Base-by-base conservation (phyloP, 495 filamentous ascomycete species). In the Xylaria acuta region DNA sequence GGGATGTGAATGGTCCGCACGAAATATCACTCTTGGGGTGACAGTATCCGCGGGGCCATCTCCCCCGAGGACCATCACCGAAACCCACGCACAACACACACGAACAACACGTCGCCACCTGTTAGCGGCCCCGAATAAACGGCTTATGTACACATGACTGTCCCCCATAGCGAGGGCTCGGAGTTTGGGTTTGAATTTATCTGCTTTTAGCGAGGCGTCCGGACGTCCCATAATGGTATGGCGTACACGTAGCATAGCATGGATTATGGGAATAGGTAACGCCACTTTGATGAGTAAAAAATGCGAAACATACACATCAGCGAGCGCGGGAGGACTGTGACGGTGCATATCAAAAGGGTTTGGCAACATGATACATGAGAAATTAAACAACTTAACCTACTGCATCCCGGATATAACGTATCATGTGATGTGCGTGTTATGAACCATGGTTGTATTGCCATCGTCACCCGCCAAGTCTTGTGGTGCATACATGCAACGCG, bases 11-110 rank as follows among this genome's bases (percentile, higher is more conserved):
- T 47, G 73, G 71, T 59, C 5, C 58, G 20, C 67, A 64, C 40
- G 68, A 77, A 25, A 3, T 77, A 77, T 65, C 77, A 74, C 43
- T 73, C 73, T 49, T 78, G 64, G 75, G 45, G 18, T 7, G 22
- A 14, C 12, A 3, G 9, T 3, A 41, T 20, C 8, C 1, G 8
- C n/a, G 2, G n/a, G 8, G 5, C n/a, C 8, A 63, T 5, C n/a
- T 16, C 32, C 11, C 6, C 11, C 4, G 18, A 59, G 56, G 30
- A 36, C 1, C 4, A 59, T 53, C 14, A 40, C 9, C 43, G 12
- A 66, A 66, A 30, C 43, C 3, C 1, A 32, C 22, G 3, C 1
- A 64, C n/a, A 47, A 47, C 12, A 65, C 4, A 65, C 14, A 43
- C 18, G 11, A 27, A 41, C 22, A n/a, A 30, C 2, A 18, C 60